These are phyloP conservation scores for Phytophthora palmivora DNA, from an alignment of 352 stramenopile genomes.

Conservation along the genomic window DNA sequence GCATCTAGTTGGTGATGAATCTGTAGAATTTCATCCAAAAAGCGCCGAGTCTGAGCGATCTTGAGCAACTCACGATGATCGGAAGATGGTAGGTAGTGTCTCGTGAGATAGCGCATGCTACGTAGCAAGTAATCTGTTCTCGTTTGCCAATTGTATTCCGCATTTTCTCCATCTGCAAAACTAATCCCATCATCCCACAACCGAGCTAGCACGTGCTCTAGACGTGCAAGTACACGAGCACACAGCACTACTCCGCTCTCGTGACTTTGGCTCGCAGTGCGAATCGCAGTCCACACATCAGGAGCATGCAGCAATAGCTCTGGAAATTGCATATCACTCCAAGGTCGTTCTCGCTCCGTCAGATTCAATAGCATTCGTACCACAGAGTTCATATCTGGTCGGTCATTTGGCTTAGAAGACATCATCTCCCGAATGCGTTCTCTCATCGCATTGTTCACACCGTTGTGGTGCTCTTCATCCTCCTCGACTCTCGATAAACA, in stretches of 20 bases:
- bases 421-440: conserved; percentile 23
- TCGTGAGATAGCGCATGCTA: conserved; percentile 37
- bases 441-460: conserved; percentile 1
- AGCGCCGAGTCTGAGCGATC: conserved; percentile 32
- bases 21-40: conserved; percentile 37
- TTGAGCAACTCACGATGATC: conserved; percentile 29
- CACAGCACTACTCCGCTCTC: conserved; percentile 34
- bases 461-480: conserved; percentile 4
- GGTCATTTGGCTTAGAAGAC: conserved; percentile 7
- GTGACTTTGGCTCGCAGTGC: conserved; percentile 26
- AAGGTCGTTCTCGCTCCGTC: conserved; percentile 26
- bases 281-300: conserved; percentile 41
- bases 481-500: conserved; percentile 13
- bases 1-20: conserved; percentile 38
- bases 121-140: conserved; percentile 39
- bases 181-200: conserved; percentile 37
- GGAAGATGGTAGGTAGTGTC: conserved; percentile 22
- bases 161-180: conserved; percentile 24
- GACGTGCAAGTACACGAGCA: conserved; percentile 28
- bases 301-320: conserved; percentile 37
- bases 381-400: conserved; percentile 29
- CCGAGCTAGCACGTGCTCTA: conserved; percentile 34
- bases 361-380: conserved; percentile 27
- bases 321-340: conserved; percentile 41
- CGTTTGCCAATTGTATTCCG: conserved; percentile 40